Evolutionary conservation across 345 rosid species (phyloP), one percentile per base, ranked within the genome.

Genomic region (Rhodomyrtus tomentosa): DNA sequence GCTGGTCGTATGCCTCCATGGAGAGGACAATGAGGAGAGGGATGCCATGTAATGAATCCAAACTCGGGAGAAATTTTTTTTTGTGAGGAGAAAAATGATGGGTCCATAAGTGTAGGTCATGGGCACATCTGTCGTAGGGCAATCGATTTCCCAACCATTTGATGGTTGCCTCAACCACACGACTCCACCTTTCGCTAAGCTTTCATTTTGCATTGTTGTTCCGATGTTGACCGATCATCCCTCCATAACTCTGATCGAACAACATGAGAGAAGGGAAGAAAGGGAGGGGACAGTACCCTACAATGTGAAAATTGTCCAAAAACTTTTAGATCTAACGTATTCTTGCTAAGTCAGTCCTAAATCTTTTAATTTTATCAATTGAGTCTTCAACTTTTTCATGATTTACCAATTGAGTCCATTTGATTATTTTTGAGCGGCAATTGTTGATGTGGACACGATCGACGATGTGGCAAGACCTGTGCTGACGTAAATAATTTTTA

Each of bases 101-200:
- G 54, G 83, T 52, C 59, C 59, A 82, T 22, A 27, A 38, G 38
- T 50, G 50, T 49, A 56, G 50, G 54, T 38, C 32, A 45, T 83
- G 84, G 76, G 18, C 18, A 68, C 9, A 2, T 32, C 42, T 32
- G 45, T 32, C 76, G 36, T n/a, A 12, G 89, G 88, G 83, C 88
- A 80, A 62, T 38, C 83, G 89, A 88, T 89, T 85, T 88, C 89
- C 89, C 91, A 88, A 86, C 90, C 88, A 86, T 87, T 76, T 76
- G 36, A 85, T 82, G 55, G 88, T 87, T 87, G 89, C 45, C 86
- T 84, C 51, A 14, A 49, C 80, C 73, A 62, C 32, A 48, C 24
- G 40, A 3, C n/a, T 53, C 36, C 49, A 49, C 14, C n/a, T 25
- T 13, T 80, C 54, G 48, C 82, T 3, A 13, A 74, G 6, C 76